Evolutionary conservation across 1,284 basidiomycete genomes (phyloP).

Genomic region (Uromyces viciae-fabae): DNA sequence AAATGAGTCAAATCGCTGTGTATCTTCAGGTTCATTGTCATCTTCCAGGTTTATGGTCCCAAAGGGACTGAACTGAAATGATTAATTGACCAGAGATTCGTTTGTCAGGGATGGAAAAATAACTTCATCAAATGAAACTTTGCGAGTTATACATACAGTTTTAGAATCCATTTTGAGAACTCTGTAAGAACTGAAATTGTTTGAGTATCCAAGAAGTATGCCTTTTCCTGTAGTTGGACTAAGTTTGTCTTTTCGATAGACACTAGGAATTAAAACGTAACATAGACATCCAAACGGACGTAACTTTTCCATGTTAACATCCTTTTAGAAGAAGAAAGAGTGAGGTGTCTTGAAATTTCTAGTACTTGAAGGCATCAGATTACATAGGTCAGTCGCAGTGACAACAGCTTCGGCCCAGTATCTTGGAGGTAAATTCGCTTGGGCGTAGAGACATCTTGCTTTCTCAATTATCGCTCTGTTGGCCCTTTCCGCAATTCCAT

Average conservation of each 20-base stretch:
- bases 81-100: too few relatives aligned
- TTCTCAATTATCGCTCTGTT: neutral
- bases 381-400: neutral
- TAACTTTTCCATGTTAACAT: neutral
- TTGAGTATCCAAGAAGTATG: neutral
- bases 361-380: neutral
- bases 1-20: too few relatives aligned
- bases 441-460: neutral
- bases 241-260: neutral
- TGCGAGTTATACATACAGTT: too few relatives aligned
- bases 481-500: neutral
- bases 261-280: neutral
- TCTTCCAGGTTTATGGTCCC: too few relatives aligned
- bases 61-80: too few relatives aligned
- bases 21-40: too few relatives aligned
- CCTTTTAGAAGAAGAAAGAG: neutral
- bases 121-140: too few relatives aligned
- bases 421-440: neutral
- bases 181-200: too few relatives aligned
- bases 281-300: neutral
- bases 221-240: neutral
- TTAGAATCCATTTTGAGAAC: too few relatives aligned
- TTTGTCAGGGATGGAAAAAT: too few relatives aligned
- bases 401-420: conserved; percentile 4
- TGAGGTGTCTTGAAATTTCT: neutral